Evolutionary conservation across 139 green algal species (phyloP).

Genomic region (Coccomyxa sp.): DNA sequence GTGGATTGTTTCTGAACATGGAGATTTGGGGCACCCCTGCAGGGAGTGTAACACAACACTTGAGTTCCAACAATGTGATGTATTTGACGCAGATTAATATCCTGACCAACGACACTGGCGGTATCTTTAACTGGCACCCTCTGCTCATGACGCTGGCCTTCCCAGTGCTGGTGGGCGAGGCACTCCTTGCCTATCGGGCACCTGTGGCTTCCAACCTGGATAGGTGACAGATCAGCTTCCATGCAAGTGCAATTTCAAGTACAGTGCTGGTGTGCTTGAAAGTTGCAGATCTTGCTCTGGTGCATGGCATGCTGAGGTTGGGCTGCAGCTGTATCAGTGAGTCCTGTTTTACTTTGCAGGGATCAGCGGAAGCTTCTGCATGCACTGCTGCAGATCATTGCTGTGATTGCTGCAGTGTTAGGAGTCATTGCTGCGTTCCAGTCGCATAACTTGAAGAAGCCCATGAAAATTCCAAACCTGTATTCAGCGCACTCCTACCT

Average conservation of each 20-base stretch:
- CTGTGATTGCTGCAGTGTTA: slow-evolving; percentile 20
- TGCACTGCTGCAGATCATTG: slow-evolving; percentile 32
- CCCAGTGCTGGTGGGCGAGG: slow-evolving; percentile 66
- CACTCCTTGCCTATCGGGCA: slow-evolving; percentile 55
- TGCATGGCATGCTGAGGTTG: neutral
- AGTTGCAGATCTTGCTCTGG: neutral
- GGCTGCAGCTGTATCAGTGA: neutral
- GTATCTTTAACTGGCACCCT: slow-evolving; percentile 80
- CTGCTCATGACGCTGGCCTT: slow-evolving; percentile 64
- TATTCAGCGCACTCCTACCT: slow-evolving; percentile 60
- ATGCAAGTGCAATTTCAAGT: neutral
- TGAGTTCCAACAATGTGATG: neutral
- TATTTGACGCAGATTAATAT: neutral
- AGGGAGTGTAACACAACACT: neutral
- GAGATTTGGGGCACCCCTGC: too few relatives aligned
- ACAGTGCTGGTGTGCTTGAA: too few relatives aligned
- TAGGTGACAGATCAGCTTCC: slow-evolving; percentile 9
- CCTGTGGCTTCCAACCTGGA: slow-evolving; percentile 20
- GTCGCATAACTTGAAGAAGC: slow-evolving; percentile 58
- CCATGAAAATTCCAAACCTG: slow-evolving; percentile 53
- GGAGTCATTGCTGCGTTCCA: slow-evolving; percentile 49
- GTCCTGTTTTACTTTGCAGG: neutral
- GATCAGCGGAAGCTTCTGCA: slow-evolving; percentile 53
- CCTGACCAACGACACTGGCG: slow-evolving; percentile 35
- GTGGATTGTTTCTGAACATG: neutral